These are phyloP conservation scores for Neopestalotiopsis rosae DNA, from an alignment of 2,329 filamentous ascomycete genomes.

Conservation along the genomic window DNA sequence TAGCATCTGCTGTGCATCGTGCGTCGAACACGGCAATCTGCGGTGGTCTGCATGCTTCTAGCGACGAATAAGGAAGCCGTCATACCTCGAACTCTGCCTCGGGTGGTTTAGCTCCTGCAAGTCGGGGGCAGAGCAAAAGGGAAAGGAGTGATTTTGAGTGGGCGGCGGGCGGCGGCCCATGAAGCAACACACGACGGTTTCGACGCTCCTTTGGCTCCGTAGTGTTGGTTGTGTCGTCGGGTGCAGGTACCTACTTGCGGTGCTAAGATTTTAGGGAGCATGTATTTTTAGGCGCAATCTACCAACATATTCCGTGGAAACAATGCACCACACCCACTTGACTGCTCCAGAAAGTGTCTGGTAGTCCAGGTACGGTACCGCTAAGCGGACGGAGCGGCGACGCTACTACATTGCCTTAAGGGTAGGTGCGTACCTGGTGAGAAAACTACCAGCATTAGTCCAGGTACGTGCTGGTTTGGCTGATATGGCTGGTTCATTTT, in stretches of 20 bases:
- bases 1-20: slow-evolving; percentile 15
- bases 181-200: neutral
- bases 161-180: neutral
- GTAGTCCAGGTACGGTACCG: neutral
- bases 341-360: neutral
- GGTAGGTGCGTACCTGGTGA: neutral
- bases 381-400: neutral
- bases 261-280: neutral
- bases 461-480: too few relatives aligned
- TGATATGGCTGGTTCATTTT: neutral
- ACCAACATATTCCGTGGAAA: neutral
- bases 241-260: too few relatives aligned
- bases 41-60: slow-evolving; percentile 12
- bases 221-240: neutral
- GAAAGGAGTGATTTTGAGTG: neutral
- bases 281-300: neutral
- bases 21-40: neutral
- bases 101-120: neutral
- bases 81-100: neutral
- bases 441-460: neutral
- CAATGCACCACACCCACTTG: too few relatives aligned
- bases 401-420: neutral
- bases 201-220: neutral
- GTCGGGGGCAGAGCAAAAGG: neutral
- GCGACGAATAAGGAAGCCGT: neutral